Conservation (phyloP, 305 asterid species). For the Rubia occidens region DNA sequence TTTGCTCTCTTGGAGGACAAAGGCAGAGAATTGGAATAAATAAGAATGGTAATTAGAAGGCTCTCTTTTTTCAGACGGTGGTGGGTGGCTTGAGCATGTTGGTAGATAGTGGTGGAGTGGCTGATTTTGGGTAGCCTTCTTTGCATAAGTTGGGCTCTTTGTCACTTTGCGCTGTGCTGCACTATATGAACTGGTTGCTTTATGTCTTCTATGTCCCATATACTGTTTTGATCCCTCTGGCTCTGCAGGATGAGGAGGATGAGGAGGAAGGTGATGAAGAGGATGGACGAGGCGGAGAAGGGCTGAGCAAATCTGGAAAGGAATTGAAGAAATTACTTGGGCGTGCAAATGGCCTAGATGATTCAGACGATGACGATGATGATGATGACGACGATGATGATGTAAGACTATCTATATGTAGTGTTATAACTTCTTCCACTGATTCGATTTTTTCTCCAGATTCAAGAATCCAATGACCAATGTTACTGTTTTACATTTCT, state of each 20-base stretch:
- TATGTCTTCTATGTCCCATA: not conserved
- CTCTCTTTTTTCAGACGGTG: not conserved
- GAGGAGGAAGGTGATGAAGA: constrained; percentile 87
- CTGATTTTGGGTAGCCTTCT: not conserved
- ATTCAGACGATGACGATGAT: constrained; percentile 82
- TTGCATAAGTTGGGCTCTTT: constrained; percentile 4
- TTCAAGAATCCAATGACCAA: not conserved
- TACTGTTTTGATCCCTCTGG: not conserved
- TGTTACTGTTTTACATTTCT: not conserved
- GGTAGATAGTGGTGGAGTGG: not conserved
- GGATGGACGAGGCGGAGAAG: constrained; percentile 66
- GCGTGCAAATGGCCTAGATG: constrained; percentile 72
- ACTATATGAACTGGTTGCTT: not conserved
- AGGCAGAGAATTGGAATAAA: not conserved
- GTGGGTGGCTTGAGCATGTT: not conserved
- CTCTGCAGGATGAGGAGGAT: constrained; percentile 34
- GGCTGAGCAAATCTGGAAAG: constrained; percentile 90
- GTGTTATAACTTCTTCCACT: constrained; percentile 16
- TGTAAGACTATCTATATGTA: constrained; percentile 32
- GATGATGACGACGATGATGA: constrained; percentile 68
- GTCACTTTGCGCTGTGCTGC: not conserved
- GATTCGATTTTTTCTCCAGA: not conserved
- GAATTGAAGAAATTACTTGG: constrained; percentile 93
- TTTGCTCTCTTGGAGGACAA: not conserved
- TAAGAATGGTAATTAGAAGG: not conserved